Base-by-base conservation (phyloP, 2,329 filamentous ascomycete species). In the Lasiodiplodia theobromae region DNA sequence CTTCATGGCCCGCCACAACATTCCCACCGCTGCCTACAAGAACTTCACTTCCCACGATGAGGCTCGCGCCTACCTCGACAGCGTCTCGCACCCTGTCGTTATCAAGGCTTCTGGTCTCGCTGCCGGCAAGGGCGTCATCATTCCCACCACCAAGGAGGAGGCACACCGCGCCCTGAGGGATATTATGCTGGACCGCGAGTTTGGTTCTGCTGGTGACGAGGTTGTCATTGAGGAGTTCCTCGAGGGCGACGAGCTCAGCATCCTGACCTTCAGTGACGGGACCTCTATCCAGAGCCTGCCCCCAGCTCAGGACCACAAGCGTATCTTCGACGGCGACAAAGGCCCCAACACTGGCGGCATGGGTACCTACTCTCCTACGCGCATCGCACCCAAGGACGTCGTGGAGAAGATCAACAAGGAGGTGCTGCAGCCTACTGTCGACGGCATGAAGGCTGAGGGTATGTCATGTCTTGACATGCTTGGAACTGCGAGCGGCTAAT, bases 301-400 rank as follows among this genome's bases (percentile, higher is more conserved):
- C 5, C 91, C 96, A 0, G 95, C 95, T 1, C 96, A 99, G 80
- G 96, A 98, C 79, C 96, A 99, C 85, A 98, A 99, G 86, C 89
- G 94, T 71, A 94, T 96, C 72, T 92, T 92, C 66, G 96, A 99
- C 75, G 93, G 92, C 67, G 95, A 98, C 77, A 86, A 88, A 62
- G 96, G 96, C 1, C 92, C 94, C 47, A 98, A 98, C 82, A 98
- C 96, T 2, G 96, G 95, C 69, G 96, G 96, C 51, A 98, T 98
- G 96, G 96, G 96, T 64, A 97, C 94, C 77, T 98, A 98, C 80
- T 94, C 94, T 18, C 96, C 94, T 1, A 91, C 84, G 8, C 79
- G 76, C 47, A 82, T 81, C 31, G 83, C 83, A 18, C 82, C 80
- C 0, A 73, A 74, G 64, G 88, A 91, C 70, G 85, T 97, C n/a